Percentiles rank a stretch among this genome's conserved stretches.
These are phyloP conservation scores for Blastobotrys apis DNA, from an alignment of 1,139 yeast genomes.

Conservation along the genomic window DNA sequence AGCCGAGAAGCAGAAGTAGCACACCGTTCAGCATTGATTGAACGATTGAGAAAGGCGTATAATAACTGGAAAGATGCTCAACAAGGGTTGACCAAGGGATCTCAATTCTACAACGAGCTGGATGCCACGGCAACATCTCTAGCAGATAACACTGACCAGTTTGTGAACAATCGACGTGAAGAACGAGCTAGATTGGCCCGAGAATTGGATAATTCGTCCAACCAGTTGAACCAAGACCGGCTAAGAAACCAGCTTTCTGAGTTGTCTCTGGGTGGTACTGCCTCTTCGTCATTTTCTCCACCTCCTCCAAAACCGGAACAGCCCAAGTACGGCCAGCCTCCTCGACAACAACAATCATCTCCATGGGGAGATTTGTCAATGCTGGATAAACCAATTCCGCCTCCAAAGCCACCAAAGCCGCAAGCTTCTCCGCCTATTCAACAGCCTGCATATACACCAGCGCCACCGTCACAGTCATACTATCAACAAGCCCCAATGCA, in stretches of 20 bases:
- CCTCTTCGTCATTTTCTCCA: constrained; percentile 3
- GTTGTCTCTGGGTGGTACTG: constrained; percentile 21
- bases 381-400: constrained; percentile 17
- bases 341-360: constrained; percentile 11
- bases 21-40: constrained; percentile 41
- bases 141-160: constrained; percentile 37
- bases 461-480: constrained; percentile 17
- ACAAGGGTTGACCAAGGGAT: constrained; percentile 58
- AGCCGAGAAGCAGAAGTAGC: constrained; percentile 39
- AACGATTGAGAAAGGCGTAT: constrained; percentile 47
- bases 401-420: constrained; percentile 23
- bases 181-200: constrained; percentile 31
- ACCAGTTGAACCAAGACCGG: constrained; percentile 21
- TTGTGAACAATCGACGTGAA: constrained; percentile 36
- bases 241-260: constrained; percentile 27
- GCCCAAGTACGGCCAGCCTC: constrained; percentile 10
- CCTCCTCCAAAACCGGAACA: constrained; percentile 9
- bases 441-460: constrained; percentile 18
- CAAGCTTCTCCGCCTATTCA: constrained; percentile 3
- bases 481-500: constrained; percentile 7
- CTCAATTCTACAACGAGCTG: constrained; percentile 57
- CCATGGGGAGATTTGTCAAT: constrained; percentile 21
- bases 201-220: constrained; percentile 10
- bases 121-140: constrained; percentile 43
- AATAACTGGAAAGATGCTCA: constrained; percentile 55